Evolutionary conservation across 2,329 filamentous ascomycete genomes (phyloP), one percentile per base, ranked within the genome.

Genomic region (Malbranchea zuffiana): DNA sequence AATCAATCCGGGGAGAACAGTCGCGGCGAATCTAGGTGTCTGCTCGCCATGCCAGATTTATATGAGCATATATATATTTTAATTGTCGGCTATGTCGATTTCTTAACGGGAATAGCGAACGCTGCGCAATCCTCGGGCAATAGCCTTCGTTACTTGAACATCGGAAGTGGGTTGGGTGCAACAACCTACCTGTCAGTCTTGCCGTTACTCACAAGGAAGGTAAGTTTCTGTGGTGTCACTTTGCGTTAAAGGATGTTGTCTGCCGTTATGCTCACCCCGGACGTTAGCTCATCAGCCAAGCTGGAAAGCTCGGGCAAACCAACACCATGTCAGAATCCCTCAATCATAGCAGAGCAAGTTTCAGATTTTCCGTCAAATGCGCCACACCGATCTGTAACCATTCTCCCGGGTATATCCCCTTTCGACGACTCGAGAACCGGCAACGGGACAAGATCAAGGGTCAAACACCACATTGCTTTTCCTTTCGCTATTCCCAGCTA

Each of bases 331-430:
- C 30, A 29, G 16, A 20, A 37, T 37, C 28, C 25, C 23, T 38
- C 36, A 38, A 36, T 32, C 20, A 40, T 31, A 37, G 17, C 18
- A 16, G 29, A 27, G 33, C 29, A 39, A 33, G 33, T 30, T 33
- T 40, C 41, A 43, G 35, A 32, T 13, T 37, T 32, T 27, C 37
- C 33, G 36, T 31, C 29, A 19, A 20, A 18, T 34, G 33, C 23
- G 41, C 41, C 41, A 43, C 34, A 38, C 31, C 38, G 37, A 34
- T 40, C 41, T 18, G 37, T 37, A 37, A 43, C 41, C 41, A 24
- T 28, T 34, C 37, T 30, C 15, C 35, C 41, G 41, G 41, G 33
- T 26, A 26, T 36, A 28, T 34, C 29, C 26, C 35, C 12, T 18
- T 35, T 26, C 25, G 25, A 25, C 23, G 28, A 27, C 23, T 35